These are phyloP conservation scores for Trichoderma reesei DNA, from an alignment of 495 filamentous ascomycete genomes.

Conservation along the genomic window DNA sequence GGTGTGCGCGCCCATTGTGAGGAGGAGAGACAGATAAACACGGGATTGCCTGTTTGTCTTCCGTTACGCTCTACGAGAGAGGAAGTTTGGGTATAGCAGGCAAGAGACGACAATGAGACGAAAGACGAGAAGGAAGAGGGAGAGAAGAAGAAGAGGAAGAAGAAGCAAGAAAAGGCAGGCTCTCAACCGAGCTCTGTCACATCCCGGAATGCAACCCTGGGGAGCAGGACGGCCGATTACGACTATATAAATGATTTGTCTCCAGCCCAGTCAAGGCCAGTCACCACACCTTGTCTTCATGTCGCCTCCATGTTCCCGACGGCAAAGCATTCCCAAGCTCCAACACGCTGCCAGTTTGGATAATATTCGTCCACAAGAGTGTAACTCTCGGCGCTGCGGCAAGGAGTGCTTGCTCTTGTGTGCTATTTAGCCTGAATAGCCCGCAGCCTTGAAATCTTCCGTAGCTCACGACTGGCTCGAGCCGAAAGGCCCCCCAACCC, in stretches of 20 bases:
- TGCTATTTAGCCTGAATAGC: constrained; percentile 1
- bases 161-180: neutral
- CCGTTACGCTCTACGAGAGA: neutral
- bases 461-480: constrained; percentile 6
- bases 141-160: neutral
- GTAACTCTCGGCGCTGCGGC: neutral
- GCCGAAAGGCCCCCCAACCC: neutral
- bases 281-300: neutral
- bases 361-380: neutral
- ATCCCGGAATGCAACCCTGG: constrained; percentile 3
- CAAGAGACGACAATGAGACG: neutral
- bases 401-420: neutral
- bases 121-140: neutral
- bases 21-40: neutral
- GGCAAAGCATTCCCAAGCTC: neutral
- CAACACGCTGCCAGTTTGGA: neutral
- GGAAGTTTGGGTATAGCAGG: neutral
- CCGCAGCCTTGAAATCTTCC: neutral
- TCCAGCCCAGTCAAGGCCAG: neutral
- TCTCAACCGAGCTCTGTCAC: neutral
- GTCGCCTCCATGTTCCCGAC: constrained; percentile 2
- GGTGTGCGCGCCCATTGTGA: constrained; percentile 19
- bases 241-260: constrained; percentile 8
- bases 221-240: neutral
- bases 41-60: neutral